phyloP scores from a whole-genome alignment of 495 filamentous ascomycete genomes.

The Bathelium albidoporum region DNA sequence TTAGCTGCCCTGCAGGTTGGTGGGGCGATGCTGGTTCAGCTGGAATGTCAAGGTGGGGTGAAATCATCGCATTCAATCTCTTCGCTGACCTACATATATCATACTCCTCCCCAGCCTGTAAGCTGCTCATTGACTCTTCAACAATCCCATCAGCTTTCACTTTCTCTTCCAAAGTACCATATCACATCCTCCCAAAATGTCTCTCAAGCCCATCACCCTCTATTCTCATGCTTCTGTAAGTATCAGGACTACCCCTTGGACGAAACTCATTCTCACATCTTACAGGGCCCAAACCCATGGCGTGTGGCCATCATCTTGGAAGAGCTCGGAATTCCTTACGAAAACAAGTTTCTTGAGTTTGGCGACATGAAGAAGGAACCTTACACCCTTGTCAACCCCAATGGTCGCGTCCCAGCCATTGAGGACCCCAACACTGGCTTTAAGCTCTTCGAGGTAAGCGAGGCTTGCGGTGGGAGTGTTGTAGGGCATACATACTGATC shows the following conservation, averaged over 20 bases:
- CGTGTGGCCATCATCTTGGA: constrained; percentile 22
- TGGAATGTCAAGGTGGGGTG: no score
- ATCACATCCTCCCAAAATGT: constrained; percentile 3
- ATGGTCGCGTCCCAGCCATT: constrained; percentile 33
- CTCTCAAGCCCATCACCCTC: constrained; percentile 18
- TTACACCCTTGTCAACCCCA: constrained; percentile 28
- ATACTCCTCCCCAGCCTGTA: no score
- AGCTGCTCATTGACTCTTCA: neutral
- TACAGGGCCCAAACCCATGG: constrained; percentile 15
- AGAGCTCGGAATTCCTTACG: constrained; percentile 22
- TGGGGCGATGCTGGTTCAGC: no score
- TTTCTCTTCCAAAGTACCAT: neutral
- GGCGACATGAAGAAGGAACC: constrained; percentile 13
- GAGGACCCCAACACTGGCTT: constrained; percentile 36
- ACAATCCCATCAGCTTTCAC: neutral
- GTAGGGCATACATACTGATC: neutral
- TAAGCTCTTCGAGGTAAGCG: constrained; percentile 31
- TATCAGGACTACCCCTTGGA: neutral
- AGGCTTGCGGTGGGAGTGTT: neutral
- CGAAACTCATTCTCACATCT: neutral
- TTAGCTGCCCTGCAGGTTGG: no score
- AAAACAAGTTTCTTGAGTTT: constrained; percentile 8
- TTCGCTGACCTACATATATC: no score
- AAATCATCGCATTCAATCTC: no score
- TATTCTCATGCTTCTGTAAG: constrained; percentile 15